A percentile compares a stretch with the other conserved stretches of the same genome.
phyloP scores from a whole-genome alignment of 192 early-diverging fungal genomes.

The Allomyces javanicus region DNA sequence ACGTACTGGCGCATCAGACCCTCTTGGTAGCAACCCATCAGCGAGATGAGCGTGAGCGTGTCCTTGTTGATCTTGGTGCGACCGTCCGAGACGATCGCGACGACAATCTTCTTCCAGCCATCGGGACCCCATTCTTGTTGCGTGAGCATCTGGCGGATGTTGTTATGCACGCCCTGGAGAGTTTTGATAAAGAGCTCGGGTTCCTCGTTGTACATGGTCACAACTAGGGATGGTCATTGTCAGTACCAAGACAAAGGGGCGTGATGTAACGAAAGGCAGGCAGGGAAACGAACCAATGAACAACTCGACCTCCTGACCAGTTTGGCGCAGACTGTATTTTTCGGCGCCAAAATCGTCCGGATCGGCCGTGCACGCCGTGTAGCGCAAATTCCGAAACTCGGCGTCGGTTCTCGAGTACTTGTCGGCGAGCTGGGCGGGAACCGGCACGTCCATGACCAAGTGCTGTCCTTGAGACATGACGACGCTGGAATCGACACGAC shows the following conservation, averaged over 20 bases:
- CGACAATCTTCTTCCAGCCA: conserved; percentile 51
- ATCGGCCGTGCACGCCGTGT: conserved; percentile 49
- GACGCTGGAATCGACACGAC: neutral
- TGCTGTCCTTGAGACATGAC: neutral
- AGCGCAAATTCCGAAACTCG: conserved; percentile 14
- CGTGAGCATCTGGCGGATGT: conserved; percentile 40
- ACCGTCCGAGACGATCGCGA: conserved; percentile 49
- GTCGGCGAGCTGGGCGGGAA: neutral
- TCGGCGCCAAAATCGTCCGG: conserved; percentile 37
- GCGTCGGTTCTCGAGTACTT: neutral
- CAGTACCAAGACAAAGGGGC: no score
- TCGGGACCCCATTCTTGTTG: conserved; percentile 36
- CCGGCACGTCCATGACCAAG: neutral
- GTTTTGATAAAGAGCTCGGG: conserved; percentile 38
- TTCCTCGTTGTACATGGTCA: conserved; percentile 59
- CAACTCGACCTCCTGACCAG: conserved; percentile 35
- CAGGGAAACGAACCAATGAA: conserved; percentile 20
- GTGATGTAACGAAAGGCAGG: no score
- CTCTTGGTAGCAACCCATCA: conserved; percentile 70
- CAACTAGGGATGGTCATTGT: conserved; percentile 11
- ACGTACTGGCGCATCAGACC: conserved; percentile 28
- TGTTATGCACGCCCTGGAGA: conserved; percentile 37
- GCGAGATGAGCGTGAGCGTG: conserved; percentile 46
- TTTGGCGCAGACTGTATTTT: conserved; percentile 39
- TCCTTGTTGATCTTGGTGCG: conserved; percentile 45